These are phyloP conservation scores for Pulveroboletus sp. DNA, from an alignment of 768 basidiomycete species.

Conservation along the genomic window DNA sequence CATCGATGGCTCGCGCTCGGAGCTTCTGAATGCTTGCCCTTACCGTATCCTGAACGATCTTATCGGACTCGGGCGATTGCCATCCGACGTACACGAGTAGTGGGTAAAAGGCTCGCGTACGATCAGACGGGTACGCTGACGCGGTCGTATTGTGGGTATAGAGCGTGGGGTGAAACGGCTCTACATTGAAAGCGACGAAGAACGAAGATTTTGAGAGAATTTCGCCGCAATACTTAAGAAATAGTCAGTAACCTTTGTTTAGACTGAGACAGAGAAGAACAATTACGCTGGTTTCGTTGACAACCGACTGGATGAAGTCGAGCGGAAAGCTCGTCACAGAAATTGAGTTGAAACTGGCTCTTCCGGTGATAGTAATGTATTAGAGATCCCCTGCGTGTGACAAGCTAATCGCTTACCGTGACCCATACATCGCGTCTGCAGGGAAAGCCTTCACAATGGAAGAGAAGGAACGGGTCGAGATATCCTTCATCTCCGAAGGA, in stretches of 20 bases:
- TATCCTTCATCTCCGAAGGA: background rate
- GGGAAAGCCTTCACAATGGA: constrained; percentile 7
- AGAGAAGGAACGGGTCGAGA: constrained; percentile 13
- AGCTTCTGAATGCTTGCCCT: constrained; percentile 37
- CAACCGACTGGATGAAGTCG: constrained; percentile 10
- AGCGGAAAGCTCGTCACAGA: constrained; percentile 3
- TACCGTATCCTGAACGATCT: constrained; percentile 33
- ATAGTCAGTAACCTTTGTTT: background rate
- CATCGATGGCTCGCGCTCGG: constrained; percentile 35
- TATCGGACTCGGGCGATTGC: background rate
- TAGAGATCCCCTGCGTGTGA: background rate
- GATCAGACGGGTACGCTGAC: too few species aligned
- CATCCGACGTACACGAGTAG: constrained; percentile 39
- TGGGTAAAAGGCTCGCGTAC: constrained; percentile 34
- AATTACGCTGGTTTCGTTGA: constrained; percentile 9
- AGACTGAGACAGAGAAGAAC: background rate
- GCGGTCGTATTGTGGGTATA: too few species aligned
- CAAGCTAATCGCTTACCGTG: constrained; percentile 1
- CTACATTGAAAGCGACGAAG: too few species aligned
- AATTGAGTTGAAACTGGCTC: background rate
- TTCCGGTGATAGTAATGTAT: background rate
- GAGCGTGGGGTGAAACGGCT: too few species aligned
- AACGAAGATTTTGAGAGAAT: background rate
- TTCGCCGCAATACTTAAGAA: background rate
- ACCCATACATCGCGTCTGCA: background rate